Conservation (phyloP, 1,284 basidiomycete genomes). For the Paramarasmius palmivorus region DNA sequence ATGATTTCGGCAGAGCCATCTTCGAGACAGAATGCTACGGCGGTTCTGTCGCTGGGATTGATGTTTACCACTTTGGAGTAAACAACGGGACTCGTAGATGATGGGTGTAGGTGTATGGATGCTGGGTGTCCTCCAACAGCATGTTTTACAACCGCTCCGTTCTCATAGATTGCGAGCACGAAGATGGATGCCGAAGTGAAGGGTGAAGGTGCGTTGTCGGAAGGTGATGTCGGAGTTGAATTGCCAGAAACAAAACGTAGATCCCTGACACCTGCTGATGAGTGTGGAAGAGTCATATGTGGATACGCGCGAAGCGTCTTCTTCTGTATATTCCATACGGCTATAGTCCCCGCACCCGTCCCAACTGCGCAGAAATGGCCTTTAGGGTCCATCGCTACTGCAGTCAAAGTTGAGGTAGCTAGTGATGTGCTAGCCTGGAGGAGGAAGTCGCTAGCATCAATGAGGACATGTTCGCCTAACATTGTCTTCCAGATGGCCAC, state of each 20-base stretch:
- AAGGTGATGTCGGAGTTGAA: constrained; percentile 21
- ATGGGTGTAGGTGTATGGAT: constrained; percentile 45
- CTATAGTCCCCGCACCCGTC: constrained; percentile 60
- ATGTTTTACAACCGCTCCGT: constrained; percentile 58
- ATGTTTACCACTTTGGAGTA: constrained; percentile 50
- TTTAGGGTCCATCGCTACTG: constrained; percentile 55
- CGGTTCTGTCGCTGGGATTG: constrained; percentile 41
- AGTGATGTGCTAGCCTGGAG: constrained; percentile 49
- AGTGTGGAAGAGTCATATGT: constrained; percentile 45
- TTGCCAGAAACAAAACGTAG: constrained; percentile 43
- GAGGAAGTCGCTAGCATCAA: constrained; percentile 54
- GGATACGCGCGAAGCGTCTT: constrained; percentile 40
- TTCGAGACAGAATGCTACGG: constrained; percentile 59
- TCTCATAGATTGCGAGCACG: constrained; percentile 59
- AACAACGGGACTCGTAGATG: constrained; percentile 42
- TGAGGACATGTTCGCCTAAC: constrained; percentile 40
- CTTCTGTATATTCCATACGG: constrained; percentile 53
- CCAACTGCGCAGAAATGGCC: constrained; percentile 65
- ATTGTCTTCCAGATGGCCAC: constrained; percentile 63
- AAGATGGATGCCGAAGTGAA: constrained; percentile 22
- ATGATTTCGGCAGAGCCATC: constrained; percentile 66
- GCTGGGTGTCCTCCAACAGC: constrained; percentile 36
- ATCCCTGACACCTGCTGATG: constrained; percentile 47
- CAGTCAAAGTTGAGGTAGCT: constrained; percentile 50
- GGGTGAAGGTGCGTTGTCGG: constrained; percentile 29